Percentiles rank a stretch among this genome's conserved stretches.
These are phyloP conservation scores for Kregervanrija fluxuum DNA, from an alignment of 805 yeast species.

Conservation along the genomic window DNA sequence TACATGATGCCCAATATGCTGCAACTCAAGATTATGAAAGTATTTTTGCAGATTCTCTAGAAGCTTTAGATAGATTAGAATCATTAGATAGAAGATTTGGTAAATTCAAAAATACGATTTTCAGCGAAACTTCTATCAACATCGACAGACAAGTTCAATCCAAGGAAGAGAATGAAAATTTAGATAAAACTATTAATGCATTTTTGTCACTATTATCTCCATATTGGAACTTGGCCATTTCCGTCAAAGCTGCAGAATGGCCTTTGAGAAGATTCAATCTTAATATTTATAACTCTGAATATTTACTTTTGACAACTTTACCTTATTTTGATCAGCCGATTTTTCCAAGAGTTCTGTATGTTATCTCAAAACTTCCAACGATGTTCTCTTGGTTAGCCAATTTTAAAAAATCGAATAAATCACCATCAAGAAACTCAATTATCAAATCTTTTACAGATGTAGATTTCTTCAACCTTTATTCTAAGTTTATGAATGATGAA, in stretches of 20 bases:
- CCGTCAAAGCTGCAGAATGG: constrained; percentile 89
- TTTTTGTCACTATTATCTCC: constrained; percentile 72
- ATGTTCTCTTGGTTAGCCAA: constrained; percentile 65
- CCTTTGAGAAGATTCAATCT: constrained; percentile 83
- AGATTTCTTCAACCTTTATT: constrained; percentile 60
- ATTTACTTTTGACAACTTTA: constrained; percentile 59
- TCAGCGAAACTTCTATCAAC: constrained; percentile 71
- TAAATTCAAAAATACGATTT: constrained; percentile 63
- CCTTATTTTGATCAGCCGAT: constrained; percentile 75
- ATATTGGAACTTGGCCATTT: constrained; percentile 65
- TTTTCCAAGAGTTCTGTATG: constrained; percentile 69
- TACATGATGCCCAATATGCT: constrained; percentile 81
- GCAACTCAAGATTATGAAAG: constrained; percentile 91
- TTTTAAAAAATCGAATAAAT: constrained; percentile 49
- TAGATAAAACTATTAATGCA: constrained; percentile 67
- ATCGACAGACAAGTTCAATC: constrained; percentile 81
- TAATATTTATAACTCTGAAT: constrained; percentile 73
- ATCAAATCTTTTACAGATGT: constrained; percentile 68
- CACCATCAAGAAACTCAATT: constrained; percentile 63
- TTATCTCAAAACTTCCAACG: constrained; percentile 67
- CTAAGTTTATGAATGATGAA: constrained; percentile 43
- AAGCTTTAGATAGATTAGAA: constrained; percentile 68
- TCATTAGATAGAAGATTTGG: constrained; percentile 69
- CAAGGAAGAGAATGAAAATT: constrained; percentile 64
- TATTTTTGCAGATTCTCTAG: constrained; percentile 62